Evolutionary conservation across 805 yeast species (phyloP), one percentile per base, ranked within the genome.

Genomic region (Candida maris): DNA sequence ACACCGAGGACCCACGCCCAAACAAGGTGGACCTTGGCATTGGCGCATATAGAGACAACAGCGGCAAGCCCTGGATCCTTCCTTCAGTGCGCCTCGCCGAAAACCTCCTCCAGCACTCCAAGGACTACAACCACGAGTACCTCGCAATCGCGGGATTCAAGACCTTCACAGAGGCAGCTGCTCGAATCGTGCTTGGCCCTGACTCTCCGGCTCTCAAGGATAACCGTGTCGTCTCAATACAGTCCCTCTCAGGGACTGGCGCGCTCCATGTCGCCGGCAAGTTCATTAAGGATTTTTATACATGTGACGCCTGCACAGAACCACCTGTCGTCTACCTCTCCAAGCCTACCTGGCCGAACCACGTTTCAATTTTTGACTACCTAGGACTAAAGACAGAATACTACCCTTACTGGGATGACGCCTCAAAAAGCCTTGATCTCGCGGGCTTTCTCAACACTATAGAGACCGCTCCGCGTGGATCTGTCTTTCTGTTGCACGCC

Each of bases 321-420:
- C 65, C 57, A 35, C 68, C 59, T 40, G 63, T 69, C 18, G 70
- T 89, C 32, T 87, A 86, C 61, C 57, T 89, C 34, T 84, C 95
- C 10, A 67, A 73, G 41, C 98, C 98, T 48, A 88, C 97, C n/a
- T 91, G 98, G 98, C 95, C 93, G 35, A 93, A 93, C 69, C 98
- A 91, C 67, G 71, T 73, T 59, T 88, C 81, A 59, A 85, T 91
- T 48, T 93, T 89, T 60, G 70, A 74, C 48, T 65, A 74, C 36
- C 69, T 77, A 42, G 96, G 94, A 4, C 69, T 85, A 36, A 65
- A 71, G 47, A 80, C 82, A 26, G 77, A 69, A 24, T 62, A 68
- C 13, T 91, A 93, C 59, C 88, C 96, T 17, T 91, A 93, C 71
- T 93, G 95, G 89, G 75, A 91, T 56, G 67, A 71, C 37, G 70